Evolutionary conservation across 2,329 filamentous ascomycete genomes (phyloP).

Genomic region (Diplodia corticola): DNA sequence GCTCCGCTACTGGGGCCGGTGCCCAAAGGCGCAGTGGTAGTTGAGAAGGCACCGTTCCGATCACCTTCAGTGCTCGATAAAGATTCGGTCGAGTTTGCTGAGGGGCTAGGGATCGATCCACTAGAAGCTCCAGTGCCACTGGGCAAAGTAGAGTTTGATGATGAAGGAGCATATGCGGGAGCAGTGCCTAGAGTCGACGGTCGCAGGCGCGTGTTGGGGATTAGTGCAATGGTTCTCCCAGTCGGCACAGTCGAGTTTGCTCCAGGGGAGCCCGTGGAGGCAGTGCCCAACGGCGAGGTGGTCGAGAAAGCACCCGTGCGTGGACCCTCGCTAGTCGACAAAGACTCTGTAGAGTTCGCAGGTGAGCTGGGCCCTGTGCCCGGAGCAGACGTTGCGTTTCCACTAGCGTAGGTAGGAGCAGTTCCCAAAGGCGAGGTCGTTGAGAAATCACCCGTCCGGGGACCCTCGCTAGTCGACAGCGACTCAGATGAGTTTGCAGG

Average conservation of each 20-base stretch:
- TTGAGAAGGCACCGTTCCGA: no score
- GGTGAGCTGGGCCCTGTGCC: slow-evolving; percentile 4
- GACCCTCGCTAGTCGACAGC: background rate
- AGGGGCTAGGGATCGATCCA: background rate
- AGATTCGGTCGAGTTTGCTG: background rate
- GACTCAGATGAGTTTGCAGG: slow-evolving; percentile 1
- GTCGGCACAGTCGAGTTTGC: background rate
- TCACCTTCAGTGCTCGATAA: no score
- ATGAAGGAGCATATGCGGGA: background rate
- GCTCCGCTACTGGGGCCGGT: background rate
- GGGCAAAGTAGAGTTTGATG: background rate
- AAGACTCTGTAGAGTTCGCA: background rate
- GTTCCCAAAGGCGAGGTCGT: background rate
- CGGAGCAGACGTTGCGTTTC: slow-evolving; percentile 14
- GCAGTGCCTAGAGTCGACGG: no score
- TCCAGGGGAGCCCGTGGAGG: background rate
- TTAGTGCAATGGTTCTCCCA: background rate
- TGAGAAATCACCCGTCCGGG: background rate
- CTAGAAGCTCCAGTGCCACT: background rate
- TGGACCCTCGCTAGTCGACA: background rate
- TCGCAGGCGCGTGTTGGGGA: no score
- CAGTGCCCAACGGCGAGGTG: background rate
- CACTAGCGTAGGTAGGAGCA: background rate
- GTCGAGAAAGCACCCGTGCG: background rate
- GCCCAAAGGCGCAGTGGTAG: background rate